Evolutionary conservation across 352 stramenopile species (phyloP), one percentile per base, ranked within the genome.

Genomic region (Phytophthora rubi): DNA sequence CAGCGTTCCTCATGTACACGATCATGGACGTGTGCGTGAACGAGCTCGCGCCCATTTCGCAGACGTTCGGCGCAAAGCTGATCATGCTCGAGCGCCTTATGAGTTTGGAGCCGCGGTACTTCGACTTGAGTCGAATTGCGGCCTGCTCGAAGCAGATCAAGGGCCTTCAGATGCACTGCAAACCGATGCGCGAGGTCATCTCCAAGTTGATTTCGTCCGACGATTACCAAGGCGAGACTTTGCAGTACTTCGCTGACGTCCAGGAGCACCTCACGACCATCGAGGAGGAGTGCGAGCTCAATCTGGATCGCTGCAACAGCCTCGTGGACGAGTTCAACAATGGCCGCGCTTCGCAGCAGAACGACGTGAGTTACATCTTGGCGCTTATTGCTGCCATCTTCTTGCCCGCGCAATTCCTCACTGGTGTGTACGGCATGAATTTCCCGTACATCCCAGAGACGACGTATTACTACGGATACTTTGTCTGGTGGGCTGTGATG

Each of bases 391-490:
- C 88, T 1, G 85, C 88, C 4, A 83, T 94, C 48, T 92, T 93
- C 42, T 62, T 96, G 30, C 89, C 89, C 1, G 89, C 84, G 23
- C 87, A 94, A 70, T 96, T 95, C 66, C 74, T 95, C 37, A 92
- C 89, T 9, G 85, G 83, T 3, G 68, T 96, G 6, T 95, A 95
- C 64, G 89, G 89, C 62, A 96, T 96, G 88, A 96, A 96, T 74
- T 96, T 94, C 72, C 75, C 81, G 28, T 75, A 89, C 62, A 95
- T 96, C 72, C 88, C 89, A 0, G 88, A 95, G 64, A 80, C 91
- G 16, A 59, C 76, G 16, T 79, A 85, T 65, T 52, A 86, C 53
- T 80, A 91, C 61, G 89, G 79, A 26, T 96, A 96, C 57, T 82
- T 83, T 45, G 60, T 90, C 32, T 96, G 88, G 81, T 95, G 89